A percentile compares a stretch with the other conserved stretches of the same genome.
These are phyloP conservation scores for Crepidotus variabilis DNA, from an alignment of 768 basidiomycete species.

Conservation along the genomic window DNA sequence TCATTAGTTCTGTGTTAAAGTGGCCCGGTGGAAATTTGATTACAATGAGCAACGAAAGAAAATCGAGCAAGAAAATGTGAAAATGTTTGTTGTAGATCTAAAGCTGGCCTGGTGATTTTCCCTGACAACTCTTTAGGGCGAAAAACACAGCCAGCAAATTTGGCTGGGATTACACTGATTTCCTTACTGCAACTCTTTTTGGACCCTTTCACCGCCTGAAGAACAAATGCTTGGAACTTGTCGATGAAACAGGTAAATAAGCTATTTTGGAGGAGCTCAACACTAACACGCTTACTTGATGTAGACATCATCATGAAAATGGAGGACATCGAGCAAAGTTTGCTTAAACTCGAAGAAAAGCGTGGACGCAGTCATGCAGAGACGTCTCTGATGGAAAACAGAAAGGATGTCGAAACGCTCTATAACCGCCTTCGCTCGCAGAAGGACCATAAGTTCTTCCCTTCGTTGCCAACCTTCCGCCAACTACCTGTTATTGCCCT, in stretches of 20 bases:
- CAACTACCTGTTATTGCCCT: constrained; percentile 40
- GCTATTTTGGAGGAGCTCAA: constrained; percentile 12
- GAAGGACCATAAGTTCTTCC: constrained; percentile 30
- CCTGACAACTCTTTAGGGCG: constrained; percentile 27
- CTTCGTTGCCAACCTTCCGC: constrained; percentile 45
- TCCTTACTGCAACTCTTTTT: constrained; percentile 38
- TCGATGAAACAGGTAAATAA: constrained; percentile 32
- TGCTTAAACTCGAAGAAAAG: constrained; percentile 20
- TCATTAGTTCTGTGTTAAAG: constrained; percentile 19
- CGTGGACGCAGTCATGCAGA: constrained; percentile 18
- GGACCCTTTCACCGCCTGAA: constrained; percentile 33
- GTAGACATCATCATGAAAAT: constrained; percentile 18
- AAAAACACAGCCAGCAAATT: constrained; percentile 26
- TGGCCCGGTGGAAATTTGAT: constrained; percentile 18
- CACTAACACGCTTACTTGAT: neutral
- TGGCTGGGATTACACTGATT: constrained; percentile 41
- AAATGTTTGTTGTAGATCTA: constrained; percentile 13
- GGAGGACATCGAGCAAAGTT: constrained; percentile 21
- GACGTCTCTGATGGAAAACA: constrained; percentile 20
- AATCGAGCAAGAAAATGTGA: constrained; percentile 12
- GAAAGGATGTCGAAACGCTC: constrained; percentile 35
- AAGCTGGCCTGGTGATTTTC: neutral
- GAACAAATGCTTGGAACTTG: constrained; percentile 32
- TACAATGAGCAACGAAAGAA: constrained; percentile 4
- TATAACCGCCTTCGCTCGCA: constrained; percentile 41